Base-by-base conservation (phyloP, 2,329 filamentous ascomycete species). In the Septoria linicola region DNA sequence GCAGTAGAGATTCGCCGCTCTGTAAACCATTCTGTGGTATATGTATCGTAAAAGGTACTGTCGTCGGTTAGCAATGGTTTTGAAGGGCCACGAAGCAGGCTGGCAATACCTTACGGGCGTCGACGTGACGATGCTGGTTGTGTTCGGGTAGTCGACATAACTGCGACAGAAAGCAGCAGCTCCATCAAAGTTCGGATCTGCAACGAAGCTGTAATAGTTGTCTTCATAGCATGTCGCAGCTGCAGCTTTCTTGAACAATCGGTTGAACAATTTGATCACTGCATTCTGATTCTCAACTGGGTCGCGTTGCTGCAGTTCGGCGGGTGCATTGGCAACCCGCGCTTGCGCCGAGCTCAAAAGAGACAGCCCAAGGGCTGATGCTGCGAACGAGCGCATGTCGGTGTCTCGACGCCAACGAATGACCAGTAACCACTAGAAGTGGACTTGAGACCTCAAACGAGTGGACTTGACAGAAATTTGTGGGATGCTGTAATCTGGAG, bases 41-140 rank as follows among this genome's bases (percentile, higher is more conserved):
- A 57, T 7, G 40, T 49, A 25, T 55, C 14, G 21, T 46, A 55
- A 20, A 42, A 36, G 16, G 54, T 64, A 52, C 60, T 64, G 17
- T 10, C 20, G 10, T 21, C 8, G 16, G 11, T 58, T 31, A 54
- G 46, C 32, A 49, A 20, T 4, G 36, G 13, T 16, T 5, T n/a
- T 4, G 5, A 21, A 20, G 10, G 8, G 10, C 17, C 20, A 20
- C 13, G 16, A 4, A 10, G 19, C 8, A 7, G 16, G 3, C 36
- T 20, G 17, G 4, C 4, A 62, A 51, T 56, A 67, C 67, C 56
- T 61, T 13, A 59, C 62, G 1, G 66, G 65, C 11, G 65, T 67
- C 36, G 54, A 59, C 8, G 66, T 59, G 1, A 57, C 59, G 3
- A 57, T 60, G 19, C 57, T 43, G 2, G 64, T 64, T 4, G 50